Percentiles rank a stretch among this genome's conserved stretches.
Evolutionary conservation across 352 stramenopile species (phyloP).

Genomic region (Globisporangium nunn): DNA sequence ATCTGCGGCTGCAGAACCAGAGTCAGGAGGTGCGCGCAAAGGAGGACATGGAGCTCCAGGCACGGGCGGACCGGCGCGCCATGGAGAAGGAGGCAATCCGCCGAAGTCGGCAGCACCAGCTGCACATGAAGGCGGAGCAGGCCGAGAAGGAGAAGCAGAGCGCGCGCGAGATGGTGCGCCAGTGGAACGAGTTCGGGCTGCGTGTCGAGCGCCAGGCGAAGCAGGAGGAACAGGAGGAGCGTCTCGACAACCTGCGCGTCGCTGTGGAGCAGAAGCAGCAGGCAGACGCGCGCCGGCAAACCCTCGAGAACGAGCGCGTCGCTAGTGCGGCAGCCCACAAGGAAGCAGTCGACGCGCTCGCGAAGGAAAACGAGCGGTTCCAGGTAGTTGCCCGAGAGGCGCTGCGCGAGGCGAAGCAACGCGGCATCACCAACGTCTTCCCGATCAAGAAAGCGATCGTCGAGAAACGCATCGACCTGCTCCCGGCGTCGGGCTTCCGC

Average conservation of each 20-base stretch:
- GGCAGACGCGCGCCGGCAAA: constrained; percentile 55
- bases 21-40: constrained; percentile 64
- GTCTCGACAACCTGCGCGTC: constrained; percentile 49
- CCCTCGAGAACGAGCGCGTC: constrained; percentile 30
- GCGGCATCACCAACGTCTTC: constrained; percentile 53
- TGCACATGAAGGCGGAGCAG: constrained; percentile 39
- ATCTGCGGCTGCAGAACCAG: constrained; percentile 55
- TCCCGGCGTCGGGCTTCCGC: constrained; percentile 65
- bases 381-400: constrained; percentile 43
- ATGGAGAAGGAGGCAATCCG: constrained; percentile 55
- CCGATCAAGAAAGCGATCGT: constrained; percentile 67
- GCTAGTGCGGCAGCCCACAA: constrained; percentile 24
- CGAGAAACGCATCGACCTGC: constrained; percentile 64
- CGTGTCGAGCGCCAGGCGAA: constrained; percentile 43
- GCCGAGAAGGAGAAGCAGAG: constrained; percentile 31
- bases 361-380: constrained; percentile 53
- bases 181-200: constrained; percentile 68
- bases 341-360: constrained; percentile 24
- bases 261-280: constrained; percentile 74
- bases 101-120: constrained; percentile 46
- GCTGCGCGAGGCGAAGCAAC: constrained; percentile 49
- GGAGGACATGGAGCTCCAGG: constrained; percentile 57
- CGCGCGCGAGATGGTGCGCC: constrained; percentile 35
- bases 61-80: constrained; percentile 50
- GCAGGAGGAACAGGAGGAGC: constrained; percentile 58